Percentiles rank a stretch among this genome's conserved stretches.
Conservation (phyloP, 495 filamentous ascomycete genomes). For the Cudoniella acicularis region DNA sequence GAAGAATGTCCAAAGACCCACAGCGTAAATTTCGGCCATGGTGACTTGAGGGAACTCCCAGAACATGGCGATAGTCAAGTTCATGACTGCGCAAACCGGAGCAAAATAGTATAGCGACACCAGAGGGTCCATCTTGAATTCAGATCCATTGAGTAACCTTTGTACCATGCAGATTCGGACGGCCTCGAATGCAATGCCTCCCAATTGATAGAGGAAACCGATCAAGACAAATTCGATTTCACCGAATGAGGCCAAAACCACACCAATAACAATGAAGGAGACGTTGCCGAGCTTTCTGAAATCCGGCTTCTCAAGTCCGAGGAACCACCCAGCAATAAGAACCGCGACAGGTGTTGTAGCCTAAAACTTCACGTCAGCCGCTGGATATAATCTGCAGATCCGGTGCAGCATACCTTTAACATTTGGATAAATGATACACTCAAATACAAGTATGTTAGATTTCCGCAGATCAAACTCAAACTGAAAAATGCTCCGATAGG, state of each 20-base stretch:
- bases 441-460: constrained; percentile 88
- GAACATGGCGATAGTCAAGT: constrained; percentile 71
- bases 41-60: constrained; percentile 70
- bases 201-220: constrained; percentile 83
- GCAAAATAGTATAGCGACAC: constrained; percentile 97
- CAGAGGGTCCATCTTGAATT: constrained; percentile 97
- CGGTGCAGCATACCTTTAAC: constrained; percentile 62
- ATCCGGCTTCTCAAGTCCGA: constrained; percentile 74
- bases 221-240: constrained; percentile 88
- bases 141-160: constrained; percentile 78
- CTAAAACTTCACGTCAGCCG: constrained; percentile 22
- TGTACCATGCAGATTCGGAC: constrained; percentile 90
- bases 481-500: constrained; percentile 93
- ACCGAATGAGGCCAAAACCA: constrained; percentile 84
- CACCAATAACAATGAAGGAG: constrained; percentile 82
- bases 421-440: constrained; percentile 96
- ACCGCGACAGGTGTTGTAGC: constrained; percentile 90
- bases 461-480: constrained; percentile 90
- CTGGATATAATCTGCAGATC: constrained; percentile 27
- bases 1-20: constrained; percentile 72
- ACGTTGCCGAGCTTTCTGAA: constrained; percentile 81
- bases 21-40: constrained; percentile 67
- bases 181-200: constrained; percentile 84
- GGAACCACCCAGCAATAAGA: constrained; percentile 76
- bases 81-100: constrained; percentile 88